Evolutionary conservation across 2,329 filamentous ascomycete genomes (phyloP).

Genomic region (Canariomyces notabilis): DNA sequence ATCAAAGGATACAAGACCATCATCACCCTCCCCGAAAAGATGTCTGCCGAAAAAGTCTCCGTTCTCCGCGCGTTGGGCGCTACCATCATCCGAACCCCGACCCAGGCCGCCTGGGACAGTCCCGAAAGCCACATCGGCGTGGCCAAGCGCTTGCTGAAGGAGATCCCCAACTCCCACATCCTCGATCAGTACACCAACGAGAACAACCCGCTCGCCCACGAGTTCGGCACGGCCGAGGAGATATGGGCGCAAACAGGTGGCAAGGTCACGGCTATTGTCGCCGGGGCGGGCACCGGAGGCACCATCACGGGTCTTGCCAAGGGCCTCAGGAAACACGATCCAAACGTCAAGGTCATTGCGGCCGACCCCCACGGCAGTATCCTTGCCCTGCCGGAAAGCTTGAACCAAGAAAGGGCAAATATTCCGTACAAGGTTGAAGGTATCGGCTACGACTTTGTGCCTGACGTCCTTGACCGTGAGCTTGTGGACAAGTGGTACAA

Average conservation of each 20-base stretch:
- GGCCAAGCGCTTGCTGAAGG: slow-evolving; percentile 81
- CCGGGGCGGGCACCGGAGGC: slow-evolving; percentile 90
- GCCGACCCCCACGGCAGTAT: slow-evolving; percentile 92
- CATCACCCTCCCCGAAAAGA: slow-evolving; percentile 98
- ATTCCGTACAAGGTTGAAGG: slow-evolving; percentile 96
- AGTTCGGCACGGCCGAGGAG: slow-evolving; percentile 90
- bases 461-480: slow-evolving; percentile 79
- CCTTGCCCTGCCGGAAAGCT: slow-evolving; percentile 69
- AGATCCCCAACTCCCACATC: slow-evolving; percentile 95
- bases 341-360: slow-evolving; percentile 79
- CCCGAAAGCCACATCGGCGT: slow-evolving; percentile 98
- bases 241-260: slow-evolving; percentile 89
- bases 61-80: slow-evolving; percentile 90
- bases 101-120: slow-evolving; percentile 87
- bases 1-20: slow-evolving; percentile 98
- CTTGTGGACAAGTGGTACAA: slow-evolving; percentile 95
- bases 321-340: slow-evolving; percentile 82
- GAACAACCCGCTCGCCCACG: slow-evolving; percentile 91
- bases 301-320: slow-evolving; percentile 87
- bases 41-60: slow-evolving; percentile 97
- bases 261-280: slow-evolving; percentile 75
- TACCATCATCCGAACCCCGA: slow-evolving; percentile 96
- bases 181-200: slow-evolving; percentile 91
- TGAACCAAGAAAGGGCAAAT: slow-evolving; percentile 79
- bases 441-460: slow-evolving; percentile 97